Conservation (phyloP, 1,284 basidiomycete species). For the Farysia itapuensis region DNA sequence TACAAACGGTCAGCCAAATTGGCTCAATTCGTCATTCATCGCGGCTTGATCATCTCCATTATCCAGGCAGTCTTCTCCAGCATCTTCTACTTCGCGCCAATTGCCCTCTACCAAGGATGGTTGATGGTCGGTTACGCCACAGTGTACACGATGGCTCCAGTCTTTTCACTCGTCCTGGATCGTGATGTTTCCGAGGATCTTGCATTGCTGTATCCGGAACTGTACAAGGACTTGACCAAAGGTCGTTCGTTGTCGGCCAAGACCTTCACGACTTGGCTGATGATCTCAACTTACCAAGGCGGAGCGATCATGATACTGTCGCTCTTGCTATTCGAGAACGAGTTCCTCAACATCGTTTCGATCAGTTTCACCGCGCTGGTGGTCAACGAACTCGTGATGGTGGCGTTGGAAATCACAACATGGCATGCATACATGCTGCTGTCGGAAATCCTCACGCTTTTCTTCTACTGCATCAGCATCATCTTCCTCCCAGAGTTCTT, state of each 20-base stretch:
- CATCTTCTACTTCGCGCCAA: constrained; percentile 98
- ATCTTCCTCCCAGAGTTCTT: constrained; percentile 95
- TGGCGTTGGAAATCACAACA: constrained; percentile 92
- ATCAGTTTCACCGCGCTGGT: constrained; percentile 97
- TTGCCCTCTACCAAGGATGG: constrained; percentile 97
- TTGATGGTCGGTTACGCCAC: constrained; percentile 97
- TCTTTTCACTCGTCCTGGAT: constrained; percentile 94
- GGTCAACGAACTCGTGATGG: constrained; percentile 98
- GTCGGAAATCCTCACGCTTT: constrained; percentile 82
- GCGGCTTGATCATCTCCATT: constrained; percentile 91
- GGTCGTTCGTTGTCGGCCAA: constrained; percentile 78
- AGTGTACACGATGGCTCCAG: constrained; percentile 96
- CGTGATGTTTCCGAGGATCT: constrained; percentile 93
- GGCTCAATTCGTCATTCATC: constrained; percentile 96
- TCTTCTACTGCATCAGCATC: constrained; percentile 88
- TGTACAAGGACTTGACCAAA: constrained; percentile 89
- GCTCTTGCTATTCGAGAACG: constrained; percentile 91
- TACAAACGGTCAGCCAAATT: constrained; percentile 97
- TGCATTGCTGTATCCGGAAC: constrained; percentile 90
- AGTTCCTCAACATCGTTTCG: constrained; percentile 95
- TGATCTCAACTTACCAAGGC: constrained; percentile 97
- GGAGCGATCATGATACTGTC: constrained; percentile 98
- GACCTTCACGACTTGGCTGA: constrained; percentile 97
- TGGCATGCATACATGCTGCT: constrained; percentile 98
- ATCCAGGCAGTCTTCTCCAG: constrained; percentile 87